These are phyloP conservation scores for Starmerella vaccinii DNA, from an alignment of 805 yeast genomes.

Conservation along the genomic window DNA sequence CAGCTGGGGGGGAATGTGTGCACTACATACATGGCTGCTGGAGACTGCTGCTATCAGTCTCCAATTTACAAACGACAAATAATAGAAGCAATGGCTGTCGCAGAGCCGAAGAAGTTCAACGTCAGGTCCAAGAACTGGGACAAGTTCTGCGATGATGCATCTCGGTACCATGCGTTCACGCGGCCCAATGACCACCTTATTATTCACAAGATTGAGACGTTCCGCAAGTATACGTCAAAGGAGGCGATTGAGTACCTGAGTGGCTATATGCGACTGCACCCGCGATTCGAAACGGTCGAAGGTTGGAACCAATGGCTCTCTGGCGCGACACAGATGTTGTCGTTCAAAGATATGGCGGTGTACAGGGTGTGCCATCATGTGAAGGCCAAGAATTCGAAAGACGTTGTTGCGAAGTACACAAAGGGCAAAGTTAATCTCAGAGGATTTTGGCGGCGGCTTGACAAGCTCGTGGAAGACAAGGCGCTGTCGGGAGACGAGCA, in stretches of 20 bases:
- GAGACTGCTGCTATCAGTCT: too few species aligned
- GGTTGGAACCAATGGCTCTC: background rate
- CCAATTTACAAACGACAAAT: too few species aligned
- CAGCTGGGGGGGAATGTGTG: too few species aligned
- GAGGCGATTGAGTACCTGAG: background rate
- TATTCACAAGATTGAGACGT: background rate
- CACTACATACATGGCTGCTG: too few species aligned
- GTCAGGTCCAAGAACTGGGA: background rate
- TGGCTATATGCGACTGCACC: background rate
- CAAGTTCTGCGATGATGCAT: background rate
- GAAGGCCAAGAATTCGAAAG: background rate
- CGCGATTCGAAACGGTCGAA: background rate
- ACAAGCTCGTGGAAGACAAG: background rate
- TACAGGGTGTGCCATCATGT: too few species aligned
- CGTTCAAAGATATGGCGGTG: background rate
- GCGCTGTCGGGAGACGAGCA: background rate
- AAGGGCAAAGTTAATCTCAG: background rate
- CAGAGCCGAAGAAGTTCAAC: background rate
- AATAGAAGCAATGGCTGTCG: too few species aligned
- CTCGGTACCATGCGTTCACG: background rate
- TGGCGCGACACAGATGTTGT: background rate
- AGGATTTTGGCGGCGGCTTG: background rate
- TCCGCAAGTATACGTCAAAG: background rate
- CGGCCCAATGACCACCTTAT: background rate
- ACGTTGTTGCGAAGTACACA: background rate